Percentiles rank a stretch among this genome's conserved stretches.
Conservation (phyloP, 2,329 filamentous ascomycete species). For the Thermochaetoides dissita region DNA sequence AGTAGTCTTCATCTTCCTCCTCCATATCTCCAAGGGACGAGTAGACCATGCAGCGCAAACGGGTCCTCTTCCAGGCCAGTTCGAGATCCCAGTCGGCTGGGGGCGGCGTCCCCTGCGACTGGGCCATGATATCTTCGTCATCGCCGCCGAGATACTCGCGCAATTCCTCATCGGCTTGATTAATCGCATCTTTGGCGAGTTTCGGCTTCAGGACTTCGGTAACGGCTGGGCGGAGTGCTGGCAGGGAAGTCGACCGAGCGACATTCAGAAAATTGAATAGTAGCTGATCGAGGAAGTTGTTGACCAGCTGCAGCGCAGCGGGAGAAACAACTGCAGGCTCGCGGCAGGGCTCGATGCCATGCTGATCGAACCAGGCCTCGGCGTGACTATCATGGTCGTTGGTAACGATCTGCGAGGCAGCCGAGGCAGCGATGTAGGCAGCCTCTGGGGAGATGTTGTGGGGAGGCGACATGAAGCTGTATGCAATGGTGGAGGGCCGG, state of each 20-base stretch:
- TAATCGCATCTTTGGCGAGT: slow-evolving; percentile 53
- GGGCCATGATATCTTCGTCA: slow-evolving; percentile 55
- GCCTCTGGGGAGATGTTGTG: slow-evolving; percentile 58
- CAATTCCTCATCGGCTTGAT: slow-evolving; percentile 34
- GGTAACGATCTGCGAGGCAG: slow-evolving; percentile 82
- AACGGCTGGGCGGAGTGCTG: slow-evolving; percentile 66
- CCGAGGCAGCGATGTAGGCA: slow-evolving; percentile 74
- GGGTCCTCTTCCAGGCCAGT: slow-evolving; percentile 82
- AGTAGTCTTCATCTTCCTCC: slow-evolving; percentile 88
- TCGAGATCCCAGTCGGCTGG: slow-evolving; percentile 72
- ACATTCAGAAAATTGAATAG: slow-evolving; percentile 78
- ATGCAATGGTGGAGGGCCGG: slow-evolving; percentile 45
- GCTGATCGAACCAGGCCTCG: slow-evolving; percentile 54
- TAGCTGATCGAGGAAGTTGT: slow-evolving; percentile 85
- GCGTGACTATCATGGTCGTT: slow-evolving; percentile 69
- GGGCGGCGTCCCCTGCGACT: slow-evolving; percentile 39
- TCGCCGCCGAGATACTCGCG: slow-evolving; percentile 71
- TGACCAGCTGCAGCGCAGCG: slow-evolving; percentile 63
- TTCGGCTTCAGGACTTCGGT: slow-evolving; percentile 78
- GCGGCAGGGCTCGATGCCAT: slow-evolving; percentile 49
- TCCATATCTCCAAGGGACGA: slow-evolving; percentile 93
- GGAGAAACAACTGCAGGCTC: slow-evolving; percentile 61
- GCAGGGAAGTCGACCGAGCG: slow-evolving; percentile 64
- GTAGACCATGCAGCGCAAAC: slow-evolving; percentile 94
- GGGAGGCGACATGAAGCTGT: slow-evolving; percentile 52